Evolutionary conservation across 2,329 filamentous ascomycete species (phyloP).

Genomic region (Teratosphaeria epicoccoides): DNA sequence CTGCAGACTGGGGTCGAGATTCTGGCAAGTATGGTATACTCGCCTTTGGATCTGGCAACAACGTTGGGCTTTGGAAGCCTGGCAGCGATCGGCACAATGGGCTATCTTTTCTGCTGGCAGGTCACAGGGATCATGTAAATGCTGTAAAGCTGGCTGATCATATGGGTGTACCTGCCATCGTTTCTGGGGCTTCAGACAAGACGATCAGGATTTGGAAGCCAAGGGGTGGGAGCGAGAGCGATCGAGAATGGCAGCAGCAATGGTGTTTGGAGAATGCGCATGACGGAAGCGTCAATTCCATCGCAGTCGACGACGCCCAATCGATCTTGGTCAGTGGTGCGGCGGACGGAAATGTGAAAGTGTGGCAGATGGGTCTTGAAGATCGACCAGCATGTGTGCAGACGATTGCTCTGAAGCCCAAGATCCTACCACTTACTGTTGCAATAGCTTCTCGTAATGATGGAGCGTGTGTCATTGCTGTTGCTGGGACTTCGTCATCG

Average conservation of each 20-base stretch:
- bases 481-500: slow-evolving; percentile 73
- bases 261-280: slow-evolving; percentile 51
- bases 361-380: slow-evolving; percentile 53
- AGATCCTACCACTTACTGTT: slow-evolving; percentile 71
- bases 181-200: slow-evolving; percentile 76
- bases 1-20: slow-evolving; percentile 69
- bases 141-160: slow-evolving; percentile 58
- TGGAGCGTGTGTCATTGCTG: slow-evolving; percentile 50
- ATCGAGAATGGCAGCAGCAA: slow-evolving; percentile 29
- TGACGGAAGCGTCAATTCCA: slow-evolving; percentile 60
- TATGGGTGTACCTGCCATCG: slow-evolving; percentile 44
- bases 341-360: slow-evolving; percentile 51
- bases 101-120: slow-evolving; percentile 56
- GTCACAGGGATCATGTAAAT: slow-evolving; percentile 72
- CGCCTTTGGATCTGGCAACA: slow-evolving; percentile 80
- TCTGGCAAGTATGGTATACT: slow-evolving; percentile 48
- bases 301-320: slow-evolving; percentile 35
- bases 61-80: slow-evolving; percentile 81
- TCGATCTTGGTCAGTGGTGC: slow-evolving; percentile 47
- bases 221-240: slow-evolving; percentile 12
- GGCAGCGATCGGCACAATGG: slow-evolving; percentile 43
- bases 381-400: slow-evolving; percentile 36
- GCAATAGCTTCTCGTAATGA: slow-evolving; percentile 53
- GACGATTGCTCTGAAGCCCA: slow-evolving; percentile 61
- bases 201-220: slow-evolving; percentile 54